Base-by-base conservation (phyloP, 768 basidiomycete genomes). In the Hydnum rufescens region DNA sequence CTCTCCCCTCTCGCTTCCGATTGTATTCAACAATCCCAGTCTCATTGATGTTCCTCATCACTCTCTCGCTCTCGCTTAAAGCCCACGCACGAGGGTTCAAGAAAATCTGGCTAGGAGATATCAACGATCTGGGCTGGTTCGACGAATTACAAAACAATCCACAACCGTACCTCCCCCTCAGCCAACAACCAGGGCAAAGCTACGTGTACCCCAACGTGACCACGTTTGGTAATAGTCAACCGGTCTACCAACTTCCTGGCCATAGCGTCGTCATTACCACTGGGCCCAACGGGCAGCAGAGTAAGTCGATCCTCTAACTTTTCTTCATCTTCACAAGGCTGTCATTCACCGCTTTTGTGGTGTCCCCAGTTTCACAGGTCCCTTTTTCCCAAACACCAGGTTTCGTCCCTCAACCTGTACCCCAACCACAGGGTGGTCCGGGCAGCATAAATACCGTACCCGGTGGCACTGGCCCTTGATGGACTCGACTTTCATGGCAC, bases 41-140 rank as follows among this genome's bases (percentile, higher is more conserved):
- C 26, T 23, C 52, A 5, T 23, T 56, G 29, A 42, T 34, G 19
- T 44, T 56, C 32, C 19, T 56, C 48, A 50, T 55, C 23, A 18
- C 51, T 8, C 48, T 56, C 42, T 32, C 32, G 1, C 42, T 56
- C 30, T 51, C 44, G 23, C 49, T 54, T 32, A 49, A 43, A n/a
- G 23, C 42, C 25, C 48, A 49, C 42, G 44, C 54, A 4, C 47
- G 55, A 16, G 55, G 55, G 3, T 29, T 50, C 18, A 26, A 23
- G 32, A 48, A 39, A 22, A 42, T 51, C 42, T 56, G 55, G 55
- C 28, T 25, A 34, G 48, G 25, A 6, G 54, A 53, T 16, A 36
- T 56, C 34, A 55, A 53, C 36, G 49, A 56, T n/a, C 26, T 56
- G 8, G 42, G 42, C 4, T 56, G 54, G 55, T 56, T 55, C 26